Conservation (phyloP, 1,139 yeast genomes). For the Petasospora fabianii region DNA sequence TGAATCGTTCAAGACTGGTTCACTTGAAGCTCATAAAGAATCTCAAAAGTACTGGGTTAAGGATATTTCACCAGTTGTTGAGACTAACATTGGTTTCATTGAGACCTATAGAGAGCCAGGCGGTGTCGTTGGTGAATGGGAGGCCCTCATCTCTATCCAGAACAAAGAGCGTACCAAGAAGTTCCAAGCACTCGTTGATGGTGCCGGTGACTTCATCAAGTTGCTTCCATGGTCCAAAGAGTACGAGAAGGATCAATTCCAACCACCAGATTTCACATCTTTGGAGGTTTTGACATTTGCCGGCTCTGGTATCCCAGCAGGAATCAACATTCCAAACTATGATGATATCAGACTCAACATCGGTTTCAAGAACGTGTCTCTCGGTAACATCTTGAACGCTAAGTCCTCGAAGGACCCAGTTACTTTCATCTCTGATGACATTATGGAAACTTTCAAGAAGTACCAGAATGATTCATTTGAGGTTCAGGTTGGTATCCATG, state of each 20-base stretch:
- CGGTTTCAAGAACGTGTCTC: slow-evolving; percentile 86
- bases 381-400: slow-evolving; percentile 80
- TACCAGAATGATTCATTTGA: slow-evolving; percentile 83
- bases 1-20: slow-evolving; percentile 73
- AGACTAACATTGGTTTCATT: slow-evolving; percentile 84
- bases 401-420: slow-evolving; percentile 68
- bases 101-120: slow-evolving; percentile 92
- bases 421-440: slow-evolving; percentile 55
- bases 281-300: slow-evolving; percentile 87
- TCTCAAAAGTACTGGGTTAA: slow-evolving; percentile 88
- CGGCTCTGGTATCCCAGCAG: slow-evolving; percentile 88
- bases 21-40: slow-evolving; percentile 79
- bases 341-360: slow-evolving; percentile 79
- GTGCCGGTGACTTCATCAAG: slow-evolving; percentile 61
- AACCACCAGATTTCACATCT: slow-evolving; percentile 90
- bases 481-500: slow-evolving; percentile 91
- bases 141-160: slow-evolving; percentile 89
- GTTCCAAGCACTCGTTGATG: slow-evolving; percentile 62
- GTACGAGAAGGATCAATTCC: slow-evolving; percentile 79
- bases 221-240: slow-evolving; percentile 73
- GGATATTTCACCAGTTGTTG: slow-evolving; percentile 78
- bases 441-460: slow-evolving; percentile 57
- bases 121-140: slow-evolving; percentile 94
- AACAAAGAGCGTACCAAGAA: slow-evolving; percentile 82
- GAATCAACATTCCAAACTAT: slow-evolving; percentile 88